Conservation (phyloP, 805 yeast genomes). For the Kluyveromyces aestuarii region DNA sequence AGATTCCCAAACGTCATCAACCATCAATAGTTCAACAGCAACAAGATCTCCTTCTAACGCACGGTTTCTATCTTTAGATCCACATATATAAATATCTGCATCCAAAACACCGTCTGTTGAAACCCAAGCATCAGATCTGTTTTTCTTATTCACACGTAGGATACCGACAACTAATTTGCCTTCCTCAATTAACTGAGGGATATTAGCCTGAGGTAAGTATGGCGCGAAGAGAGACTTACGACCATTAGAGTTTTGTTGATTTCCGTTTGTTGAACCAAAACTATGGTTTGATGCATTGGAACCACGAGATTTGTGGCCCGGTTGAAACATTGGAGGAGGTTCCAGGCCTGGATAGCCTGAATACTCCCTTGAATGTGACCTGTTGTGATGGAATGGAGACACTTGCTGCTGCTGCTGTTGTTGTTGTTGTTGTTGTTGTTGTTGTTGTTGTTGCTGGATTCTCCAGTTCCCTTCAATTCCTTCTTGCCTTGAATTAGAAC, state of each 20-base stretch:
- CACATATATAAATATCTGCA: conserved; percentile 95
- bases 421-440: conserved; percentile 25
- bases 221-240: conserved; percentile 91
- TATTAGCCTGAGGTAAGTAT: conserved; percentile 84
- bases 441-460: conserved; percentile 37
- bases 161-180: conserved; percentile 91
- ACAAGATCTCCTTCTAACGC: conserved; percentile 96
- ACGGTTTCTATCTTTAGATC: conserved; percentile 95
- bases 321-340: conserved; percentile 43
- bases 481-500: conserved; percentile 21
- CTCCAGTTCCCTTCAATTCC: conserved; percentile 61
- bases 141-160: conserved; percentile 88
- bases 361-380: conserved; percentile 20
- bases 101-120: conserved; percentile 92
- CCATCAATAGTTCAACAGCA: conserved; percentile 88
- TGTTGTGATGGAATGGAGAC: conserved; percentile 29
- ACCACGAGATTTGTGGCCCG: conserved; percentile 71
- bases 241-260: conserved; percentile 35
- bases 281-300: conserved; percentile 60
- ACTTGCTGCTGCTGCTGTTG: conserved; percentile 15
- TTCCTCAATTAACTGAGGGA: conserved; percentile 81
- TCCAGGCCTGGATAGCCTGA: conserved; percentile 21
- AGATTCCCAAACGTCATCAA: conserved; percentile 96
- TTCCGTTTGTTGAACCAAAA: conserved; percentile 25
- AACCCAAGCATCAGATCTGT: conserved; percentile 97